Evolutionary conservation across 257 asterid genomes (phyloP), one percentile per base, ranked within the genome.

Genomic region (Primulina eburnea): DNA sequence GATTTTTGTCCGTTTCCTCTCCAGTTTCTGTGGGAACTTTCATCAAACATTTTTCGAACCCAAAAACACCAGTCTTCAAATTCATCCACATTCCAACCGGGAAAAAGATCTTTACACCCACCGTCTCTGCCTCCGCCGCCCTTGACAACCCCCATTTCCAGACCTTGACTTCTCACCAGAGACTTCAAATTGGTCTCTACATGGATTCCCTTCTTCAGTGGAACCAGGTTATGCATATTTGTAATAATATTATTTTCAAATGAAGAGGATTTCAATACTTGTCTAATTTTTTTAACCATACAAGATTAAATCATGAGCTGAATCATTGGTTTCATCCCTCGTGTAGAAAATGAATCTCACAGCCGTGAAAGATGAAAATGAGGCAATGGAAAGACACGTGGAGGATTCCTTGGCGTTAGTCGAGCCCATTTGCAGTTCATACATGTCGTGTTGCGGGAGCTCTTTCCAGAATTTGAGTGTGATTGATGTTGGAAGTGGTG

Each of bases 401-500:
- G 95, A 87, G 83, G 99, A 93, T 74, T 93, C 99, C 2, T 64
- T 93, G 52, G 90, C 96, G 58, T 84, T 93, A 60, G 50, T 90
- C 21, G 83, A 79, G 38, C 99, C 97, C 4, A 79, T 90, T 71
- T 80, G 80, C 18, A 67, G 69, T 69, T 80, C 85, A 0, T 92
- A 90, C 73, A 38, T 82, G 56, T 78, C 81, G 17, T 78, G 72
- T 47, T 86, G 95, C 73, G 92, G 87, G 68, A 58, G 30, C 71
- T 85, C 92, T 21, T 85, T 79, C 10, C 90, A 93, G 40, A 73
- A 80, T 72, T 74, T 93, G 83, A 81, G 80, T 30, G 83, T 90
- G 69, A 82, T 93, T 55, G 99, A 93, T 82, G 96, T 93, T 61
- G 99, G 99, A 64, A 90, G 90, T 43, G 99, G 99, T 12, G 96